These are phyloP conservation scores for Kazachstania taianensis DNA, from an alignment of 805 yeast genomes.

Conservation along the genomic window DNA sequence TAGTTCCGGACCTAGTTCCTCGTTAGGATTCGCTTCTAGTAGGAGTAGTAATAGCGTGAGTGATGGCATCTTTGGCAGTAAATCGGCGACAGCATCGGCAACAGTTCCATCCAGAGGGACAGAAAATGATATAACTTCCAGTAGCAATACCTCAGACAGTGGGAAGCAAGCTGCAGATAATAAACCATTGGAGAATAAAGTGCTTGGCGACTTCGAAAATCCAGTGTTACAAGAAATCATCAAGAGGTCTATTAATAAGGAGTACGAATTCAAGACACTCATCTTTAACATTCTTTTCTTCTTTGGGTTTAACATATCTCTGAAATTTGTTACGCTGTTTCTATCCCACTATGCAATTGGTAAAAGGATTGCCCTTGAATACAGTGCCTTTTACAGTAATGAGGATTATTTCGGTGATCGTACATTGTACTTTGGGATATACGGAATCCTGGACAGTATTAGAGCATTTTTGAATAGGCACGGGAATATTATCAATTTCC, in stretches of 20 bases:
- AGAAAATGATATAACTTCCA: neutral
- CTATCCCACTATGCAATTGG: slow-evolving; percentile 13
- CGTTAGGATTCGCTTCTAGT: too few species aligned
- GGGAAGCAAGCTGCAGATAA: too few species aligned
- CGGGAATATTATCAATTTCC: too few species aligned
- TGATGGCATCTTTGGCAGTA: too few species aligned
- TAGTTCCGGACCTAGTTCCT: neutral
- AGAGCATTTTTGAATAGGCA: neutral
- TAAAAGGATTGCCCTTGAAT: neutral
- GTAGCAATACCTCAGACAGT: too few species aligned
- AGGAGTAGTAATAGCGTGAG: neutral
- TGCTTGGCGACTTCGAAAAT: slow-evolving; percentile 23
- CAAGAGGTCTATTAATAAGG: slow-evolving; percentile 33
- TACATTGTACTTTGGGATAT: too few species aligned
- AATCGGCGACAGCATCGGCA: neutral
- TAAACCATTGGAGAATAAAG: neutral
- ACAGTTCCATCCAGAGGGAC: neutral
- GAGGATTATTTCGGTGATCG: neutral
- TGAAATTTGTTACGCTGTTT: slow-evolving; percentile 14
- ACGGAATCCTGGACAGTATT: too few species aligned
- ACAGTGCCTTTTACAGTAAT: too few species aligned
- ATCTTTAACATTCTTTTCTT: slow-evolving; percentile 28
- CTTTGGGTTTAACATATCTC: slow-evolving; percentile 23
- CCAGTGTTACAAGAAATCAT: slow-evolving; percentile 25
- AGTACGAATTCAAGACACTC: slow-evolving; percentile 29